Conservation (phyloP, 257 asterid species). For the Galeopsis tetrahit region DNA sequence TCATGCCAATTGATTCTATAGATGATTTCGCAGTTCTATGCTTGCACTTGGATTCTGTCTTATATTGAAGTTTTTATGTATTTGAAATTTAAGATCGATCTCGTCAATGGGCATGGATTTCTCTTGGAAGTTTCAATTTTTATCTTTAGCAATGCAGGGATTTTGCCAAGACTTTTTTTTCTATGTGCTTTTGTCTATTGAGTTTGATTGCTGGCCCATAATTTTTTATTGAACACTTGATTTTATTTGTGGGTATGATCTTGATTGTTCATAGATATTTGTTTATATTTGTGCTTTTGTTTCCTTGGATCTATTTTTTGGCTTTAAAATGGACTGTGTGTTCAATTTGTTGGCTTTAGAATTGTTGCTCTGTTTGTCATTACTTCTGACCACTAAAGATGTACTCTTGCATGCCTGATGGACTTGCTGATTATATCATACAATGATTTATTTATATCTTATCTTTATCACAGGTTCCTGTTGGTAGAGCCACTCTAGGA, state of each 20-base stretch:
- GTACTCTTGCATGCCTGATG: constrained; percentile 1
- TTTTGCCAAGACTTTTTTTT: background rate
- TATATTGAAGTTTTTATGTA: background rate
- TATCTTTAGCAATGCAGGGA: background rate
- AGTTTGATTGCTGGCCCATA: background rate
- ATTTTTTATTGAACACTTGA: constrained; percentile 1
- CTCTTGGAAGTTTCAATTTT: background rate
- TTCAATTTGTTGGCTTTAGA: background rate
- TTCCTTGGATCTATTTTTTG: background rate
- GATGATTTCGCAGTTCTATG: background rate
- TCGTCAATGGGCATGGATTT: constrained; percentile 2
- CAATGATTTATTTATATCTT: background rate
- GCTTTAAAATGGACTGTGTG: background rate
- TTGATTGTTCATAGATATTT: background rate
- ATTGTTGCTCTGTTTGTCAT: background rate
- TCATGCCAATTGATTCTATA: constrained; percentile 18
- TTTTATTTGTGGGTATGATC: background rate
- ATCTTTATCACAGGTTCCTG: constrained; percentile 74
- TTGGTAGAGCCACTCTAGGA: constrained; percentile 96
- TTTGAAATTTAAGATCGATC: constrained; percentile 1
- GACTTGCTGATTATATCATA: background rate
- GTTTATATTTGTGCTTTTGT: background rate
- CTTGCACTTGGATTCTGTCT: background rate
- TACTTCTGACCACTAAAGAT: background rate
- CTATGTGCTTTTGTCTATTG: background rate